Base-by-base conservation (phyloP, 805 yeast species). In the Yarrowia keelungensis region DNA sequence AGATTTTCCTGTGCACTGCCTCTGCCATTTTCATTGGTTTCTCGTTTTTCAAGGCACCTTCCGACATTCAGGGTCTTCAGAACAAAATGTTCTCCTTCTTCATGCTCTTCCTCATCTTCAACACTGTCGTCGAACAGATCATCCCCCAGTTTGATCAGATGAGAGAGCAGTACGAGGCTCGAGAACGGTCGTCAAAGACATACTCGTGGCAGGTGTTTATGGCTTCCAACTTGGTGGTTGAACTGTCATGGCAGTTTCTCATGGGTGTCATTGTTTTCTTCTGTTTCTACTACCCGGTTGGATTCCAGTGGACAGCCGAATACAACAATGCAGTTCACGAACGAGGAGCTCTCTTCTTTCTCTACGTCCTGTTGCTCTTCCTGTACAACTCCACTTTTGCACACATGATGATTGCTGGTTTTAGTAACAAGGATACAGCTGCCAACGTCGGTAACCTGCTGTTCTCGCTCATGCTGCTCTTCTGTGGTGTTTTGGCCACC, bases 1-100 rank as follows among this genome's bases (percentile, higher is more conserved):
- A 84, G 81, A 73, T 83, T 62, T 75, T 80, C 68, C 83, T 89
- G 78, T 82, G 86, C 71, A 78, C 83, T 5, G 74, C 83, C n/a
- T 79, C 89, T 69, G 80, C 87, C 32, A 74, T 89, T 58, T 87
- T 88, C 79, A 87, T 87, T 72, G 91, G 91, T 71, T 86, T 88
- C 74, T 84, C 90, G 5, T 87, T 87, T 78, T 88, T 84, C 78
- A 87, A 87, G 70, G 89, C 92, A 39, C 81, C 82, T 68, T 82
- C 82, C 22, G 83, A 91, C 12, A 75, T 82, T 56, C 91, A 87
- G 77, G 89, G 91, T 75, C 76, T 91, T 73, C 97, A 92, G 77
- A 90, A 91, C 78, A 95, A 89, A 80, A 87, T 90, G 92, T 85
- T 89, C 73, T 82, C 92, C 2, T 75, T 89, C 56, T 90, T 90